Percentiles rank a stretch among this genome's conserved stretches.
These are phyloP conservation scores for Lodderomyces orthopsilosis DNA, from an alignment of 1,139 yeast species.

Conservation along the genomic window DNA sequence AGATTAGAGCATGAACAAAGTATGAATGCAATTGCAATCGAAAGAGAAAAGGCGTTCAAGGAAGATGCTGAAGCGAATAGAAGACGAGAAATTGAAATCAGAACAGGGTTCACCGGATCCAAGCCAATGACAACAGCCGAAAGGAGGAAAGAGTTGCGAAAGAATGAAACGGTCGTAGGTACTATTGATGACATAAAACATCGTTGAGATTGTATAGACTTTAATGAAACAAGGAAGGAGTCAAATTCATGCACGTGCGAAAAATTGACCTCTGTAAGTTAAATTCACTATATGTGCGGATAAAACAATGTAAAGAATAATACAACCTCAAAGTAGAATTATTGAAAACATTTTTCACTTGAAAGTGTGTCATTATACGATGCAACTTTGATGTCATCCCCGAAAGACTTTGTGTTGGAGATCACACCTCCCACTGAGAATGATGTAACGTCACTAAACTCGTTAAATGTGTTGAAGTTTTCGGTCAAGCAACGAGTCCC, in stretches of 20 bases:
- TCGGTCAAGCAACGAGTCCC: conserved; percentile 12
- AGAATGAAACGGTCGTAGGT: conserved; percentile 69
- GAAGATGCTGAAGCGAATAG: conserved; percentile 53
- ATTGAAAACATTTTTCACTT: background rate
- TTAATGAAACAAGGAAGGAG: no score
- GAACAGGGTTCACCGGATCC: conserved; percentile 43
- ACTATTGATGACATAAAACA: conserved; percentile 45
- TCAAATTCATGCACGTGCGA: no score
- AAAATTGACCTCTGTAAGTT: no score
- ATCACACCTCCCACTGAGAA: conserved; percentile 22
- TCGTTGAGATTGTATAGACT: background rate
- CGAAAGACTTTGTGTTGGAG: conserved; percentile 30
- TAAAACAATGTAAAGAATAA: background rate
- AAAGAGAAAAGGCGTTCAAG: conserved; percentile 49
- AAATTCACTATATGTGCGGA: no score
- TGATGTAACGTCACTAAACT: conserved; percentile 1
- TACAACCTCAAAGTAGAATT: background rate
- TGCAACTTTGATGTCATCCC: conserved; percentile 25
- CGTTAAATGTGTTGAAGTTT: conserved; percentile 16
- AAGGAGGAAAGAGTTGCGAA: conserved; percentile 53
- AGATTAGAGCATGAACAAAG: conserved; percentile 52
- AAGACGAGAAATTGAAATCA: conserved; percentile 40
- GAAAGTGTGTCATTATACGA: background rate
- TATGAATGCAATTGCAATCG: conserved; percentile 49
- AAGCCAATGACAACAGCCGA: conserved; percentile 50